Conservation (phyloP, 257 asterid species). For the Salvia hispanica region DNA sequence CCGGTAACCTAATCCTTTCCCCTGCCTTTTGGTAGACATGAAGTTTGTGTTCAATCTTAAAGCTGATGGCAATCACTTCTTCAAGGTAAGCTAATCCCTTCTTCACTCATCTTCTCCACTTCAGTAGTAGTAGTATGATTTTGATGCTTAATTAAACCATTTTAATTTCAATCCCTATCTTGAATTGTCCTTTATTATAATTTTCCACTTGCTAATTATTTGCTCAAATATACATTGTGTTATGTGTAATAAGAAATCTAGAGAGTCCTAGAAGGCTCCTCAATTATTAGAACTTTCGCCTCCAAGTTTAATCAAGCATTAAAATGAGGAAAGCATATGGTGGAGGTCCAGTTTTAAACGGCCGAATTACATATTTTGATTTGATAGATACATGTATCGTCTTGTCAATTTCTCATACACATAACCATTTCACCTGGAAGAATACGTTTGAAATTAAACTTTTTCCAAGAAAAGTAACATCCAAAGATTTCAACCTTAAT, state of each 20-base stretch:
- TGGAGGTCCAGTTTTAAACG: neutral
- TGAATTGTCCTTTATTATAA: neutral
- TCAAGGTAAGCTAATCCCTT: conserved; percentile 22
- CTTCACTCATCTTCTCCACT: too few relatives aligned
- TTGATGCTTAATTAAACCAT: neutral
- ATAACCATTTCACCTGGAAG: conserved; percentile 11
- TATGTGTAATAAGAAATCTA: neutral
- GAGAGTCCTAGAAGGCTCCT: neutral
- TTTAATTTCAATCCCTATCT: neutral
- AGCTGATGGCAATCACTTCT: conserved; percentile 3
- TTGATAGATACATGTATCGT: neutral
- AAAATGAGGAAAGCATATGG: neutral
- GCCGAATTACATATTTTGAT: neutral
- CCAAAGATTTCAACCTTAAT: conserved; percentile 9
- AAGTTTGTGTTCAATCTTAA: conserved; percentile 8
- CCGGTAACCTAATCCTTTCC: neutral
- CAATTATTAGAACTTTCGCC: neutral
- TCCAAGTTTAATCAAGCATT: neutral
- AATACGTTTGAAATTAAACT: conserved; percentile 1
- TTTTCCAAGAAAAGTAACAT: neutral
- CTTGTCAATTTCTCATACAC: conserved; percentile 12
- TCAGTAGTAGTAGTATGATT: neutral
- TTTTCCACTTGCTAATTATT: too few relatives aligned
- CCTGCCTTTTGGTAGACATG: conserved; percentile 25
- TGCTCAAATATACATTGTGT: too few relatives aligned